Evolutionary conservation across 2,329 filamentous ascomycete species (phyloP), one percentile per base, ranked within the genome.

Genomic region (Xylaria sp.): DNA sequence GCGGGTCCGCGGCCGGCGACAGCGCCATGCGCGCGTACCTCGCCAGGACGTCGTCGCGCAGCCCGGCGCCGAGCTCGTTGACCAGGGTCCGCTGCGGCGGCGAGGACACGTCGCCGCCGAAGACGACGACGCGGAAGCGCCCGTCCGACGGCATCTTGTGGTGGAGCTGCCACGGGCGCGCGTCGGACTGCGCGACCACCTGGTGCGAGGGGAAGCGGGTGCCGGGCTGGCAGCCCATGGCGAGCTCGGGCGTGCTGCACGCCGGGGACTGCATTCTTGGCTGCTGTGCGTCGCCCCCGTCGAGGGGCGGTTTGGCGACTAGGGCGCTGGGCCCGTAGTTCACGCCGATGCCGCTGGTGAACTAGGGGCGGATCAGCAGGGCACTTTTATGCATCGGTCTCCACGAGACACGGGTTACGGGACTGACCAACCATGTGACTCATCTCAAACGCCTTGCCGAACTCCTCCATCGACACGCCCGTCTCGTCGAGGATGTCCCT

Each of bases 271-370:
- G n/a, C n/a, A n/a, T n/a, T n/a, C n/a, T n/a, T 20, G 1, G 49
- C 20, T 21, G 19, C 50, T 55, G 65, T 42, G 24, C 59, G 42
- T 20, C 42, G 20, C 21, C 44, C 24, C 41, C 48, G 48, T 52
- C 51, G 24, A 11, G 24, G 6, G 76, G 76, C 1, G 73, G 64
- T 67, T 86, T 86, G 3, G 79, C 79, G 1, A 87, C 76, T 6
- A 88, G 75, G 44, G 77, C 66, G 63, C 78, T 85, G 2, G 77
- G 66, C 5, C 75, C 77, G 63, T 89, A 89, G 64, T 87, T 73
- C 26, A 88, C 83, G 4, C 76, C 72, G 57, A 71, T 50, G 6
- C 49, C 54, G 19, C 45, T 63, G 9, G 50, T 64, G 52, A 63
- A 62, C 53, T 61, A 26, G 11, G 24, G 6, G 24, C 11, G 6